Evolutionary conservation across 2,329 filamentous ascomycete species (phyloP), one percentile per base, ranked within the genome.

Genomic region (Passalora sequoiae): DNA sequence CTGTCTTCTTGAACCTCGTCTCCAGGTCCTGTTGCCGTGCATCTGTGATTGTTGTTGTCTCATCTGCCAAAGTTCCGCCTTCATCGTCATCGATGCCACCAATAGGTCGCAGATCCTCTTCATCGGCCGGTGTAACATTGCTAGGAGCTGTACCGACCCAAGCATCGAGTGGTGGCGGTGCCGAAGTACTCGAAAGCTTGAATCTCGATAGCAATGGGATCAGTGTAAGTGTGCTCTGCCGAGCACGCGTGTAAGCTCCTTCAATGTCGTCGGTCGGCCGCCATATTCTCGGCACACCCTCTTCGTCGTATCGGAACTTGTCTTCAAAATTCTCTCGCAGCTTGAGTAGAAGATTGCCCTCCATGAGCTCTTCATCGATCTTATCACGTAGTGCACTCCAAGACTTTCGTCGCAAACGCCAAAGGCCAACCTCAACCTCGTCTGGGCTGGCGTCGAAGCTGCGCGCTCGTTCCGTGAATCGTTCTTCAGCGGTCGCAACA

Each of bases 291-390:
- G 92, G 92, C 4, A 98, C 92, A 19, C 92, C 92, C 5, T 82
- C 81, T 47, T 96, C 89, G 59, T 98, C 92, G 60, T 98, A 98
- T 52, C 92, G 84, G 77, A 98, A 98, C 68, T 95, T 96, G 71
- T 98, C 92, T 68, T 98, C 92, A 56, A 98, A 98, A 70, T 96
- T 97, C 67, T 98, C 92, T 25, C 92, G 81, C 39, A 98, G 78
- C 72, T 98, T 98, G 56, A 97, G 75, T 24, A 97, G 72, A 41
- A 98, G 81, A 62, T 97, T 98, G 59, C 91, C 91, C 69, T 97
- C 92, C 81, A 94, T 94, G 62, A 96, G 87, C 68, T 98, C 92
- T 62, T 98, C 92, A 25, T 97, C 91, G 50, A 98, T 85, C 72
- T 87, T 92, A 47, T 88, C 83, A 33, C 87, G 80, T 49, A 98